Base-by-base conservation (phyloP, 1,284 basidiomycete species). In the Wallemia hederae region DNA sequence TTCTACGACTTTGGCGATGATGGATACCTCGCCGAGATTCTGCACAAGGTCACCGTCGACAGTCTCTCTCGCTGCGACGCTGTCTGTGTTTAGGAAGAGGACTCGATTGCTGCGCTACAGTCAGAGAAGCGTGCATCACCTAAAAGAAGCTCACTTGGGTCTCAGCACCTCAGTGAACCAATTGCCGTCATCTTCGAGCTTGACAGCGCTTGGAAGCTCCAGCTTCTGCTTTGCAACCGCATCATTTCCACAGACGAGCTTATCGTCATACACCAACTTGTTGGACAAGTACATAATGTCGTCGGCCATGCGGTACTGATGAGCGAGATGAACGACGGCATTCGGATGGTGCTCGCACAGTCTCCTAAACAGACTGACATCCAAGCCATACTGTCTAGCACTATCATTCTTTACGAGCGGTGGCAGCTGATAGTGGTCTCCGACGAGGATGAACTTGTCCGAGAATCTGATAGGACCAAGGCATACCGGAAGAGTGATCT, bases 281-380 rank as follows among this genome's bases (percentile, higher is more conserved):
- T 98, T 99, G 2, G 88, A 90, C 14, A 99, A 73, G 7, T 78
- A 69, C 92, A 97, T 98, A 68, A 99, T 97, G 62, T 94, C 89
- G 61, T 78, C 79, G 69, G 92, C 96, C 92, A 98, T 98, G 60
- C 94, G 77, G 69, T 98, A 99, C 69, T 99, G 92, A 60, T 82
- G 76, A 0, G 79, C 77, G 28, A 98, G 76, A 64, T 90, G 82
- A 22, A 84, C 78, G 55, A 96, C 83, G 0, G 88, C 80, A 24
- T 79, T 71, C 0, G 87, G 86, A 66, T 96, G 86, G 0, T 83
- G 81, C 57, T 89, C 82, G 0, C 85, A 87, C 1, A 98, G 77
- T 1, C 81, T 76, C 59, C 85, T 80, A 75, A 99, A 99, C 9
- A 98, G 76, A 0, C 87, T 91, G 0, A 85, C 75, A 64, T 96